Evolutionary conservation across 352 stramenopile genomes (phyloP).

Genomic region (Phytophthora quininea): DNA sequence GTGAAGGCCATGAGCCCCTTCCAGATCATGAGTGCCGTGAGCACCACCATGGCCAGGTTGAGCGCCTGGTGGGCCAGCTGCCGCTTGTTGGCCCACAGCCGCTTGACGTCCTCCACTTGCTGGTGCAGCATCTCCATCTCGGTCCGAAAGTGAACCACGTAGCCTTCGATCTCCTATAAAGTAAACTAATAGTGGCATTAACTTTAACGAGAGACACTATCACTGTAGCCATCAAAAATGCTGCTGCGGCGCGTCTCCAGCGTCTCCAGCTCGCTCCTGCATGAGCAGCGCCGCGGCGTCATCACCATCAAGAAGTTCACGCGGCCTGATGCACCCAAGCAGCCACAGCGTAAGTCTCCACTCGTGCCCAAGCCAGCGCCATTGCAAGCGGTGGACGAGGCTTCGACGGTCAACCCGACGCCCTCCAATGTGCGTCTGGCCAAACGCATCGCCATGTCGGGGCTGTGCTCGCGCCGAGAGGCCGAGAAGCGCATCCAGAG

Average conservation of each 20-base stretch:
- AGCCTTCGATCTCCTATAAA: background rate
- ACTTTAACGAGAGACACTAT: too few species aligned
- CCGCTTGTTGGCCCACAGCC: conserved; percentile 98
- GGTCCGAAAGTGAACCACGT: background rate
- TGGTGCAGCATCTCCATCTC: conserved; percentile 77
- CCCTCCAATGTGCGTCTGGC: conserved; percentile 57
- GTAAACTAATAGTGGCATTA: too few species aligned
- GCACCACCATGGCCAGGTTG: conserved; percentile 99
- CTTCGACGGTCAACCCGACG: background rate
- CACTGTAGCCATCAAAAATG: too few species aligned
- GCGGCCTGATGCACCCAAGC: conserved; percentile 11
- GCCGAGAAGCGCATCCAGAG: conserved; percentile 83
- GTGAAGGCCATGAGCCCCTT: conserved; percentile 98
- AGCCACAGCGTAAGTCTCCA: background rate
- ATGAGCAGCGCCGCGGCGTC: conserved; percentile 29
- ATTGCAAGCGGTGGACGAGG: background rate
- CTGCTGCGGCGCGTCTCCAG: too few species aligned
- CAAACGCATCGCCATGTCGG: conserved; percentile 84
- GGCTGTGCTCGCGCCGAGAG: conserved; percentile 82
- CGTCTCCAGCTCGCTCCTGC: background rate
- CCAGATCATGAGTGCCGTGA: conserved; percentile 99
- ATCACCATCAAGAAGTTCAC: conserved; percentile 62
- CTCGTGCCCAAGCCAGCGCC: conserved; percentile 3
- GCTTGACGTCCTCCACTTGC: conserved; percentile 96
- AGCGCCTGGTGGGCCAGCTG: conserved; percentile 97